Evolutionary conservation across 1,139 yeast genomes (phyloP), one percentile per base, ranked within the genome.

Genomic region (Cylindricascospora bacillispora): DNA sequence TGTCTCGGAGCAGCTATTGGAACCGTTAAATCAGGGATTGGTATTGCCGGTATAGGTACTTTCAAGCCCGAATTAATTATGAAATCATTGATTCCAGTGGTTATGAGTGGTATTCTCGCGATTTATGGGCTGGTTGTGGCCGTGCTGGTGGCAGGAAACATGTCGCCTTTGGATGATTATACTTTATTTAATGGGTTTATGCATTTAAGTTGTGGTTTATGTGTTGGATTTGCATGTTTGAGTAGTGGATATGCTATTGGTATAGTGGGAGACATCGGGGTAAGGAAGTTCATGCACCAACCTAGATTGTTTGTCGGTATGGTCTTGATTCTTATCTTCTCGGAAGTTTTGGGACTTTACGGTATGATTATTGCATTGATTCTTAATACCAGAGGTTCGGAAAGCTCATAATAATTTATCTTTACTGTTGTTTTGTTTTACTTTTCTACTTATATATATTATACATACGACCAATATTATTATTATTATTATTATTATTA

Each of bases 191-290:
- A 86, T 49, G 98, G 98, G 22, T 83, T 85, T 54, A 85, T 92
- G 86, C 98, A 89, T 62, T 67, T 89, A 54, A 92, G 93, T 31
- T 86, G 95, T 57, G 98, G 98, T 5, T 63, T 89, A 35, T 74
- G 93, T 22, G 98, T 92, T 29, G 98, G 98, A 16, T 80, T 89
- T 50, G 83, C 97, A 4, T 93, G 97, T 57, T 68, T 89, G 52
- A 93, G 97, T 36, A 86, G 95, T 41, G 99, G 99, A 35, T 89
- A 82, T 56, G 94, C 98, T 46, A 89, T 89, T 63, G 99, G 99
- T 44, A 85, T 89, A 41, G 99, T 89, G 31, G 99, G 99, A 44
- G 98, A 89, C 56, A 97, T 86, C 45, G 98, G 98, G 54, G 97
- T 89, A 32, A 78, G 98, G 57, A 93, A 86, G 52, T 76, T 78